Percentiles rank a stretch among this genome's conserved stretches.
These are phyloP conservation scores for Elsinoe fawcettii DNA, from an alignment of 2,329 filamentous ascomycete genomes.

Conservation along the genomic window DNA sequence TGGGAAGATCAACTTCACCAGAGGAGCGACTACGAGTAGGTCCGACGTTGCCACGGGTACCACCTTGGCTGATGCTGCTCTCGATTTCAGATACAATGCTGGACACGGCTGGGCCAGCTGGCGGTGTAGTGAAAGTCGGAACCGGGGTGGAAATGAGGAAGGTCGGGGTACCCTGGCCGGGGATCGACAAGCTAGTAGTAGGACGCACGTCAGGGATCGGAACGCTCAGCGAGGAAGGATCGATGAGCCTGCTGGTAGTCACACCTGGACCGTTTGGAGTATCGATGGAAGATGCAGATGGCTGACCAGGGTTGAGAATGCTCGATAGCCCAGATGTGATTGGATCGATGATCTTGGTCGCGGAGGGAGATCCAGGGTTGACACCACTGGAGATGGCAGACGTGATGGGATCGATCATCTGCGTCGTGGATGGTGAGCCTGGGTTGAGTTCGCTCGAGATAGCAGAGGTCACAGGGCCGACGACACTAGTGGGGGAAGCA, in stretches of 20 bases:
- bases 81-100: constrained; percentile 5
- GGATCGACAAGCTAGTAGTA: background rate
- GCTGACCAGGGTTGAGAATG: background rate
- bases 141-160: constrained; percentile 7
- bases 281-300: background rate
- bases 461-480: background rate
- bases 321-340: background rate
- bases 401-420: too few relatives aligned
- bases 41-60: background rate
- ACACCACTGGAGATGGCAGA: background rate
- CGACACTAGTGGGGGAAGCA: background rate
- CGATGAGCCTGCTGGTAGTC: background rate
- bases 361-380: background rate
- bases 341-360: background rate
- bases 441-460: too few relatives aligned
- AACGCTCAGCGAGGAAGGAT: background rate
- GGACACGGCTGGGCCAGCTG: background rate
- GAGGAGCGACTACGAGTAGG: background rate
- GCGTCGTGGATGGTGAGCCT: too few relatives aligned
- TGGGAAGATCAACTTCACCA: background rate
- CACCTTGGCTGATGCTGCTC: constrained; percentile 4
- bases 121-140: background rate
- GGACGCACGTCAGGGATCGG: background rate
- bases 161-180: background rate
- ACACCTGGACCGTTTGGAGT: background rate